phyloP scores from a whole-genome alignment of 23 red algal genomes.

The Gracilaria domingensis region DNA sequence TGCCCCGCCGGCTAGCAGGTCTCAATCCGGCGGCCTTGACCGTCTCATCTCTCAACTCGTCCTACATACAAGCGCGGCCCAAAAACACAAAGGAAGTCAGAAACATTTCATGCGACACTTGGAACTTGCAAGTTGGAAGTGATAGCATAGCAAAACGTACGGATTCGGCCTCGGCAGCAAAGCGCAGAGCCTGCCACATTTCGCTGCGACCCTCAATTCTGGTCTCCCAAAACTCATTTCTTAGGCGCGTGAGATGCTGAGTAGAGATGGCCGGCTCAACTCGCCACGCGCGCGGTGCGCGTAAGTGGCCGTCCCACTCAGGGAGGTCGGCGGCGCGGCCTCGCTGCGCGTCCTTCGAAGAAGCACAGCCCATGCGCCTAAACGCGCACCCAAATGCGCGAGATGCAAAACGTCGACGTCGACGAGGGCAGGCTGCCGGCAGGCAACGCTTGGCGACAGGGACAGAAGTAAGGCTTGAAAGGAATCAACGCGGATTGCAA shows the following conservation, averaged over 20 bases:
- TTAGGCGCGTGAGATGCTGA: conserved; percentile 55
- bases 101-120: background rate
- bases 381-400: background rate
- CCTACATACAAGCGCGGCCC: conserved; percentile 21
- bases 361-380: conserved; percentile 58
- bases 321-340: background rate
- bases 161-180: conserved; percentile 79
- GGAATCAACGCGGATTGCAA: background rate
- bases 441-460: background rate
- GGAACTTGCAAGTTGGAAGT: background rate
- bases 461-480: background rate
- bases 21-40: conserved; percentile 82
- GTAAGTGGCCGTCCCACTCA: conserved; percentile 66
- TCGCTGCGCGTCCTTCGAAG: conserved; percentile 24
- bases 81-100: background rate
- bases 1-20: conserved; percentile 58
- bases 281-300: conserved; percentile 33
- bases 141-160: conserved; percentile 40
- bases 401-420: background rate
- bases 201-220: conserved; percentile 79
- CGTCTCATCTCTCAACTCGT: conserved; percentile 82
- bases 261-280: conserved; percentile 61
- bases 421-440: too few species aligned
- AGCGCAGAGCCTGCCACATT: conserved; percentile 90
- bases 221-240: conserved; percentile 93